These are phyloP conservation scores for Wilcoxina mikolae DNA, from an alignment of 495 filamentous ascomycete species.

Conservation along the genomic window DNA sequence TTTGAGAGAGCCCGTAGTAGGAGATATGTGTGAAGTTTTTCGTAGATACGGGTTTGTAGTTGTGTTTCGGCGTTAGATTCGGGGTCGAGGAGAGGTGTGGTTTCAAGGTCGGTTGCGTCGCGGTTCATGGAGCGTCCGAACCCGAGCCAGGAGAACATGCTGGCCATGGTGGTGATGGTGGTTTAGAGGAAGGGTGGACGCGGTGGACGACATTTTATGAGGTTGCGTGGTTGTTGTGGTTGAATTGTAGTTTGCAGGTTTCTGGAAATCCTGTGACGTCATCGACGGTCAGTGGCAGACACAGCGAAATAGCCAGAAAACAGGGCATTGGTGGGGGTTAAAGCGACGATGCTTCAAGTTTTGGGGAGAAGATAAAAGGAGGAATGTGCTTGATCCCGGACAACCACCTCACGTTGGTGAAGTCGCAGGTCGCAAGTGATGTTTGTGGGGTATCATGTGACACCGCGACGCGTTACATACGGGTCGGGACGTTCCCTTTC, in stretches of 20 bases:
- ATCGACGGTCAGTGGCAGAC: not conserved
- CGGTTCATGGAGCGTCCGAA: not conserved
- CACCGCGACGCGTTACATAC: too few species aligned
- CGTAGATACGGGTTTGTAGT: constrained; percentile 59
- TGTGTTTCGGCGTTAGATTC: constrained; percentile 41
- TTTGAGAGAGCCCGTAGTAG: constrained; percentile 70
- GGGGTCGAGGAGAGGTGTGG: constrained; percentile 11
- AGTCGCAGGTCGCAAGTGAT: too few species aligned
- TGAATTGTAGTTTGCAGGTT: too few species aligned
- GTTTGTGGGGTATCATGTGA: too few species aligned
- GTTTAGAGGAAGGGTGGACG: not conserved
- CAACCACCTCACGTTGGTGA: too few species aligned
- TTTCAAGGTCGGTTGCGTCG: constrained; percentile 4
- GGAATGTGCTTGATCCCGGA: too few species aligned
- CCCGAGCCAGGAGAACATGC: constrained; percentile 5
- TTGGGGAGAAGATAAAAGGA: too few species aligned
- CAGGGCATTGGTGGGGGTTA: too few species aligned
- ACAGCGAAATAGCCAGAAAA: not conserved
- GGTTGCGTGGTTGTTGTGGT: not conserved
- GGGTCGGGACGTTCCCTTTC: too few species aligned
- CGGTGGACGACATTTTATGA: not conserved
- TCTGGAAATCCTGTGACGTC: not conserved
- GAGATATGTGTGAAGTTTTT: constrained; percentile 84
- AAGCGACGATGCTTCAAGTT: too few species aligned
- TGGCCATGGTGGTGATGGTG: not conserved